Conservation (phyloP, 306 rosid genomes). For the Dalbergia cochinchinensis region DNA sequence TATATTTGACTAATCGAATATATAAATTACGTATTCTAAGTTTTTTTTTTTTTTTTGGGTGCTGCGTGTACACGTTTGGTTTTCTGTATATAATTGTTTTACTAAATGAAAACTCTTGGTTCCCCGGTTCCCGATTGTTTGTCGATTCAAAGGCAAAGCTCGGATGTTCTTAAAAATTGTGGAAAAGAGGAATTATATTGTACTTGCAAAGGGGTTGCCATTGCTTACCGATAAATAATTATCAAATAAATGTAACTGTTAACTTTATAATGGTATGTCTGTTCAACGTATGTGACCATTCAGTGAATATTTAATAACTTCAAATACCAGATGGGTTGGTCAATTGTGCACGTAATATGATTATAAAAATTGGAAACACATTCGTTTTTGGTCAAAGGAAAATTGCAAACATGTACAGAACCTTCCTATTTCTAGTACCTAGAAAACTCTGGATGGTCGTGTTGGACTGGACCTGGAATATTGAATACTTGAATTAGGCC, state of each 20-base stretch:
- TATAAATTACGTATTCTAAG: not conserved
- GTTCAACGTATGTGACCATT: not conserved
- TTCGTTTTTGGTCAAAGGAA: too few species aligned
- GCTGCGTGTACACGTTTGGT: not conserved
- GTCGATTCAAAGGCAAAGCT: not conserved
- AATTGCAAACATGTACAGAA: not conserved
- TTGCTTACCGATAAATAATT: not conserved
- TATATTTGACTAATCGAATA: not conserved
- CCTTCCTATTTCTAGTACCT: not conserved
- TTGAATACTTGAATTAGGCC: not conserved
- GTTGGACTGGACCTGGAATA: constrained; percentile 3
- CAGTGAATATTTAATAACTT: not conserved
- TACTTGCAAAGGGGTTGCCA: not conserved
- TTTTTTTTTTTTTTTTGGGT: too few species aligned
- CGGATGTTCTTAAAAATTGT: not conserved
- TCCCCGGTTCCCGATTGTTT: not conserved
- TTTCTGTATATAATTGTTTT: not conserved
- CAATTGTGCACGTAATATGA: not conserved
- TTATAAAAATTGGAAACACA: not conserved
- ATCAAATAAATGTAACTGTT: not conserved
- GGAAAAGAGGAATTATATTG: not conserved
- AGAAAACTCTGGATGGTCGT: not conserved
- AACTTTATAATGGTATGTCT: not conserved
- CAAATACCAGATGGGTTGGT: constrained; percentile 9
- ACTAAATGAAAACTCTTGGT: not conserved